A percentile compares a stretch with the other conserved stretches of the same genome.
Conservation (phyloP, 345 rosid species). For the Eucalyptus polybractea region DNA sequence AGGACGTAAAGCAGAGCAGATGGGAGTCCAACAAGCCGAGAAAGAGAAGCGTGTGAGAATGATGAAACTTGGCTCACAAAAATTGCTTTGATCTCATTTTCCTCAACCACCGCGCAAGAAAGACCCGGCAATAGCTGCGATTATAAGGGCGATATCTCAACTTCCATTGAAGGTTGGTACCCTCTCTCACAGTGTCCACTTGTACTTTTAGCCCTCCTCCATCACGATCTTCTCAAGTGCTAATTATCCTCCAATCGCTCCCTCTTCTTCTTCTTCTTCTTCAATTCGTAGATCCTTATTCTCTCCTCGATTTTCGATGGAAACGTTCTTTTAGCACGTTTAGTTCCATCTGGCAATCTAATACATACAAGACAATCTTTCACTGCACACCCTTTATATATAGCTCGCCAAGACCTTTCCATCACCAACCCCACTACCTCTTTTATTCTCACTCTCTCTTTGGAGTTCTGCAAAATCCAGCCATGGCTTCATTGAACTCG, state of each 20-base stretch:
- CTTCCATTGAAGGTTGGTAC: not conserved
- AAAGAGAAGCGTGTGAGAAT: not conserved
- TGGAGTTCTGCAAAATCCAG: not conserved
- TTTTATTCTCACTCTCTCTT: not conserved
- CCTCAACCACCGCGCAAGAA: conserved; percentile 12
- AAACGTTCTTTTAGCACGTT: not conserved
- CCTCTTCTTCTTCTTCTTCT: not conserved
- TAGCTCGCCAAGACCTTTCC: not conserved
- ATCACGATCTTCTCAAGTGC: not conserved
- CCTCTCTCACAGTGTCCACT: not conserved
- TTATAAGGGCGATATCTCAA: conserved; percentile 7
- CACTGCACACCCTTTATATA: not conserved
- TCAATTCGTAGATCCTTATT: not conserved
- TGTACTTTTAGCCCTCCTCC: not conserved
- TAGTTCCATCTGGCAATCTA: not conserved
- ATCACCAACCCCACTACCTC: not conserved
- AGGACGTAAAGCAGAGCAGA: not conserved
- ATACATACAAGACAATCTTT: not conserved
- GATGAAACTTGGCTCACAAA: not conserved
- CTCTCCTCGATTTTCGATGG: not conserved
- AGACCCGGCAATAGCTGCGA: not conserved
- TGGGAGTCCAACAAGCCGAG: not conserved
- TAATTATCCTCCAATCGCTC: not conserved
- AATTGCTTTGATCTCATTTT: not conserved
- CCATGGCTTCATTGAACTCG: conserved; percentile 3